Percentiles rank a stretch among this genome's conserved stretches.
Conservation (phyloP, 805 yeast species). For the Helenozyma rhizophorensis region DNA sequence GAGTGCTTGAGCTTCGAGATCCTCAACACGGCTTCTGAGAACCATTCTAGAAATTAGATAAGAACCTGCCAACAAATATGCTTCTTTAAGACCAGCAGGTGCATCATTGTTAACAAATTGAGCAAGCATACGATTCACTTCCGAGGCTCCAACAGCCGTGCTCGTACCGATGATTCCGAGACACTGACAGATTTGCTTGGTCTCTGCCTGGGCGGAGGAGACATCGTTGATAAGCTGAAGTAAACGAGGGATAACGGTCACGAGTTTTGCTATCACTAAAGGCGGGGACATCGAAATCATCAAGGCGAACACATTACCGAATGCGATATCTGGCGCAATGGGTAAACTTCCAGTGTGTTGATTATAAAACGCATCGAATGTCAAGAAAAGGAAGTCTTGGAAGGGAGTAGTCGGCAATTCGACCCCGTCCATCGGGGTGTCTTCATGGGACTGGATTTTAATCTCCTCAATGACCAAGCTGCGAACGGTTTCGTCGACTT, state of each 20-base stretch:
- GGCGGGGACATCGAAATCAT: conserved; percentile 31
- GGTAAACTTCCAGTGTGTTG: conserved; percentile 13
- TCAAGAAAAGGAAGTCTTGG: conserved; percentile 22
- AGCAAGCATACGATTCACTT: conserved; percentile 1
- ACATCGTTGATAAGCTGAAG: conserved; percentile 20
- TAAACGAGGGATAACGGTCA: conserved; percentile 17
- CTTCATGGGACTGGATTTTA: conserved; percentile 9
- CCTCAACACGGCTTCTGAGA: conserved; percentile 20
- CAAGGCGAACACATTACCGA: conserved; percentile 33
- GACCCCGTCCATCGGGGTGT: conserved; percentile 13
- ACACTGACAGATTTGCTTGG: conserved; percentile 36
- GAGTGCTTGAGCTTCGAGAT: conserved; percentile 11
- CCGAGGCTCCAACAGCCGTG: conserved; percentile 15
- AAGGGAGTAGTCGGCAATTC: conserved; percentile 15
- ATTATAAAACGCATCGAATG: conserved; percentile 34
- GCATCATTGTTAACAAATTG: conserved; percentile 5
- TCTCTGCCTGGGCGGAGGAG: conserved; percentile 18
- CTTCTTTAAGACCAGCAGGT: conserved; percentile 14
- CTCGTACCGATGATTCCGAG: conserved; percentile 50
- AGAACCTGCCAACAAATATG: conserved; percentile 32
- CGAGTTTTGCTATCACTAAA: conserved; percentile 19
- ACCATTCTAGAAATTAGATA: conserved; percentile 45
- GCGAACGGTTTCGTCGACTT: conserved; percentile 52
- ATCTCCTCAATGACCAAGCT: conserved; percentile 20
- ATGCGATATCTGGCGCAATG: conserved; percentile 20